These are phyloP conservation scores for Suillus fuscotomentosus DNA, from an alignment of 768 basidiomycete genomes.

Conservation along the genomic window DNA sequence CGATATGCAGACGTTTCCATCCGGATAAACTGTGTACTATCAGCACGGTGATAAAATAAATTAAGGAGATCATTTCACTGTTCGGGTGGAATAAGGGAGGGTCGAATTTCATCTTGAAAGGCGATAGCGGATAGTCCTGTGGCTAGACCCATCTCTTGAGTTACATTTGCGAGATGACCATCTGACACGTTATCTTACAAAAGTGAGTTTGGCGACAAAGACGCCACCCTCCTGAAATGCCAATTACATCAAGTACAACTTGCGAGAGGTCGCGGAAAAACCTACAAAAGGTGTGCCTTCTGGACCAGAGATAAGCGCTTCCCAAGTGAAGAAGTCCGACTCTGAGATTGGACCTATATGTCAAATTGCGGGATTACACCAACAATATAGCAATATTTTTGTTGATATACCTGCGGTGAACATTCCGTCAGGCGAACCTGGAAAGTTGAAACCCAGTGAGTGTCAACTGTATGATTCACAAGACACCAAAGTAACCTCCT, in stretches of 20 bases:
- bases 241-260: neutral
- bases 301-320: slow-evolving; percentile 90
- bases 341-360: slow-evolving; percentile 80
- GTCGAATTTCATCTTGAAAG: slow-evolving; percentile 99
- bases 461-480: neutral
- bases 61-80: slow-evolving; percentile 54
- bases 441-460: slow-evolving; percentile 3
- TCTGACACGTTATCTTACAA: slow-evolving; percentile 57
- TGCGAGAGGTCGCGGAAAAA: slow-evolving; percentile 12
- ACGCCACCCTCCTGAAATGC: slow-evolving; percentile 83
- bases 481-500: slow-evolving; percentile 46
- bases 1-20: slow-evolving; percentile 97
- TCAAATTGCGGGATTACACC: neutral
- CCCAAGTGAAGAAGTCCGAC: slow-evolving; percentile 95
- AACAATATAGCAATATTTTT: slow-evolving; percentile 2
- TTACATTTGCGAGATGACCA: slow-evolving; percentile 9
- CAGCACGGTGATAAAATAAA: slow-evolving; percentile 5
- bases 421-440: slow-evolving; percentile 91
- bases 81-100: slow-evolving; percentile 98
- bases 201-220: slow-evolving; percentile 88
- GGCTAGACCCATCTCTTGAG: slow-evolving; percentile 48
- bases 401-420: slow-evolving; percentile 74
- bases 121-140: slow-evolving; percentile 91
- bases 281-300: slow-evolving; percentile 93
- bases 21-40: slow-evolving; percentile 76